These are phyloP conservation scores for Ceratobasidium sp. DNA, from an alignment of 1,284 basidiomycete genomes.

Conservation along the genomic window DNA sequence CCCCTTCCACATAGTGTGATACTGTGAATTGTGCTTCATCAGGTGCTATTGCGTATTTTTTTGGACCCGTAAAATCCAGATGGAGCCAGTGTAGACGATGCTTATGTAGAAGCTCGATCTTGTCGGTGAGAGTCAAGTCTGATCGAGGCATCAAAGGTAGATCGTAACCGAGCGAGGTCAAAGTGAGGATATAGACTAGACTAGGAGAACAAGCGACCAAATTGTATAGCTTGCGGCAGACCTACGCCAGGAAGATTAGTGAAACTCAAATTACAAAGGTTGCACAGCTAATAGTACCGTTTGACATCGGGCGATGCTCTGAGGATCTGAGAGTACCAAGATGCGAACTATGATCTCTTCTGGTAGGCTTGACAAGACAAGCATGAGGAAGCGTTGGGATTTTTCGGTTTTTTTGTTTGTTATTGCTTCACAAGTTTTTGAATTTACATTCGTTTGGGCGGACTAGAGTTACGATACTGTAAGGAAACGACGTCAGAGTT, in stretches of 20 bases:
- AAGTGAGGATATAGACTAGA: neutral
- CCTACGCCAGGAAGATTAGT: neutral
- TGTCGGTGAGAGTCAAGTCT: neutral
- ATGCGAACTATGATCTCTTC: neutral
- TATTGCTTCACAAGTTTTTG: too few species aligned
- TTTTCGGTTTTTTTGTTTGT: too few species aligned
- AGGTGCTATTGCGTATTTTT: neutral
- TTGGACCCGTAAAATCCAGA: neutral
- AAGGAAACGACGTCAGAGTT: too few species aligned
- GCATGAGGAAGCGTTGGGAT: too few species aligned
- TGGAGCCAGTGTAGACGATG: neutral
- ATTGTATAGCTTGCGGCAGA: neutral
- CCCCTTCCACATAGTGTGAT: too few species aligned
- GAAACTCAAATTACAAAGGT: neutral
- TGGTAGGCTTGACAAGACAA: neutral
- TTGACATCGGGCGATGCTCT: neutral
- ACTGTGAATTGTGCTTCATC: too few species aligned
- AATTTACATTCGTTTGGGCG: too few species aligned
- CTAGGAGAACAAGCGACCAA: neutral
- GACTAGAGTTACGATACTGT: too few species aligned
- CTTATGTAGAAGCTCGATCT: neutral
- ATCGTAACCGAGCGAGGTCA: neutral
- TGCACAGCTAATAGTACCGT: too few species aligned
- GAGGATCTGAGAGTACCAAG: neutral
- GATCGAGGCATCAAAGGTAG: neutral